These are phyloP conservation scores for Puya raimondii DNA, from an alignment of 176 grass and related monocot species.

Conservation along the genomic window DNA sequence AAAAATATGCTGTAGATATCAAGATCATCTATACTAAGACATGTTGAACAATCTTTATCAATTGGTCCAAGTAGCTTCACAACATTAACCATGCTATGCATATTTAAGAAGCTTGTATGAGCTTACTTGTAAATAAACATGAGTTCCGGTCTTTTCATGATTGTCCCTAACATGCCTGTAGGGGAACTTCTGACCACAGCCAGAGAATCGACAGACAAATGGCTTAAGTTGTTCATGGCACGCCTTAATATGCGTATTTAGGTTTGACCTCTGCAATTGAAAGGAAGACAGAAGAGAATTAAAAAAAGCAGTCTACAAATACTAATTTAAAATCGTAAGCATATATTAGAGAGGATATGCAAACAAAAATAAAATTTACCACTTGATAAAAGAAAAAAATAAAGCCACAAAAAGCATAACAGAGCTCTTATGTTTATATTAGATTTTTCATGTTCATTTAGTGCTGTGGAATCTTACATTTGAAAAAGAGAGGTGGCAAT, in stretches of 20 bases:
- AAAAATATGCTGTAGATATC: too few relatives aligned
- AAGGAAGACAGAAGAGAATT: neutral
- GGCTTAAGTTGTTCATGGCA: conserved; percentile 30
- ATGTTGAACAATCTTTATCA: neutral
- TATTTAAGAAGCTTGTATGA: neutral
- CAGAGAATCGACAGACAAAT: conserved; percentile 16
- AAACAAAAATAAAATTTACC: too few relatives aligned
- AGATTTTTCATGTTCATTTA: too few relatives aligned
- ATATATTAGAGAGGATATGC: too few relatives aligned
- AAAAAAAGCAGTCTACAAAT: neutral
- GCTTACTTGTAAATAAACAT: conserved; percentile 42
- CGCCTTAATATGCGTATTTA: conserved; percentile 41
- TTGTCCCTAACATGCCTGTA: conserved; percentile 61
- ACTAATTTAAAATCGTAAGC: neutral
- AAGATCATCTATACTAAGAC: too few relatives aligned
- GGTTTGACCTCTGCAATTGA: conserved; percentile 50
- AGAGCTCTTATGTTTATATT: too few relatives aligned
- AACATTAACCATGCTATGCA: neutral
- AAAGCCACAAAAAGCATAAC: too few relatives aligned
- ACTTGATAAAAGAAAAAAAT: too few relatives aligned
- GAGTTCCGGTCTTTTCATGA: conserved; percentile 38
- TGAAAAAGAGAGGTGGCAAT: conserved; percentile 42
- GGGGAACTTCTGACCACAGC: conserved; percentile 31
- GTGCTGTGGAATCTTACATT: conserved; percentile 31
- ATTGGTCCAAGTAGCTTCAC: neutral